phyloP scores from a whole-genome alignment of 2,329 filamentous ascomycete species.

The Fusarium sororula region DNA sequence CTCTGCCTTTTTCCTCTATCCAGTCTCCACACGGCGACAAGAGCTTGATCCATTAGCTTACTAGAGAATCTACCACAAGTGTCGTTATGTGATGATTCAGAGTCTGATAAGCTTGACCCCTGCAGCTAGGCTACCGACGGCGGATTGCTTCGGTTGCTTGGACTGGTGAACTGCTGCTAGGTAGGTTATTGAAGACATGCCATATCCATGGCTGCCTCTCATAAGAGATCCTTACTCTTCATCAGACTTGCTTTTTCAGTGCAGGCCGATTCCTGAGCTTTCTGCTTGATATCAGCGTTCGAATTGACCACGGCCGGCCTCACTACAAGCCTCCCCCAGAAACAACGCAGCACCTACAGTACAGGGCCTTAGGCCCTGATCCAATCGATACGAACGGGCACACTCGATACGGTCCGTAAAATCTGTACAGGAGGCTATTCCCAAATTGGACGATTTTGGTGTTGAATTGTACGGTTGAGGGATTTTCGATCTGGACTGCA shows the following conservation, averaged over 20 bases:
- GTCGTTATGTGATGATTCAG: constrained; percentile 20
- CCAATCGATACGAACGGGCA: no score
- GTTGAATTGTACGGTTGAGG: no score
- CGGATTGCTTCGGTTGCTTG: not conserved
- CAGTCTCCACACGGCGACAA: not conserved
- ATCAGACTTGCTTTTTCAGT: constrained; percentile 13
- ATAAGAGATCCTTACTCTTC: not conserved
- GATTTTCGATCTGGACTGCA: no score
- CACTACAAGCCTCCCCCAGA: not conserved
- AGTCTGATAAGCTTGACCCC: constrained; percentile 4
- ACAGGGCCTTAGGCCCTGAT: no score
- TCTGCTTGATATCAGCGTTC: not conserved
- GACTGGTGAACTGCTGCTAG: not conserved
- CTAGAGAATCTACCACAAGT: constrained; percentile 6
- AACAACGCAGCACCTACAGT: constrained; percentile 15
- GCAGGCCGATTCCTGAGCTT: constrained; percentile 2
- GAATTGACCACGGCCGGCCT: not conserved
- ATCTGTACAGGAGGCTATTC: no score
- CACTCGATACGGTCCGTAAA: no score
- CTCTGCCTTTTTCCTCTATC: not conserved
- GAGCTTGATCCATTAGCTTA: constrained; percentile 23
- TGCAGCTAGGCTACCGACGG: not conserved
- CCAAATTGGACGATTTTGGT: no score
- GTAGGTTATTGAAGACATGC: not conserved
- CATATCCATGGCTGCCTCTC: no score